Percentiles rank a stretch among this genome's conserved stretches.
These are phyloP conservation scores for Mycena belliarum DNA, from an alignment of 768 basidiomycete species.

Conservation along the genomic window DNA sequence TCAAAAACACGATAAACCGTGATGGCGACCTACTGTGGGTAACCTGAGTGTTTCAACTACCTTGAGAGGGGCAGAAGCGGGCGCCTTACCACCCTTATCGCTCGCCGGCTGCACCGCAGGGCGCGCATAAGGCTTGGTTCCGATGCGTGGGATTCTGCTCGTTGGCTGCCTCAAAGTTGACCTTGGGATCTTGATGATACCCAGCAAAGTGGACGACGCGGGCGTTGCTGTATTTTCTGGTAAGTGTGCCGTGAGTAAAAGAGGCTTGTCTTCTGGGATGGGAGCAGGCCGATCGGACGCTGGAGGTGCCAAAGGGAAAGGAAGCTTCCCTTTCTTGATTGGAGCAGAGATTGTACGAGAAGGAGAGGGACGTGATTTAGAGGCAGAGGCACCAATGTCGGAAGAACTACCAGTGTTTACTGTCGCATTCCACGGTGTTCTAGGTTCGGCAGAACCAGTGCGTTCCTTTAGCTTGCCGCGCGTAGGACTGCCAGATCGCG, in stretches of 20 bases:
- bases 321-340: conserved; percentile 20
- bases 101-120: conserved; percentile 24
- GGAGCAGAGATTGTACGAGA: conserved; percentile 13
- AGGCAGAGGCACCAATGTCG: conserved; percentile 1
- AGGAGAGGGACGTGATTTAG: conserved; percentile 11
- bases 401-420: conserved; percentile 6
- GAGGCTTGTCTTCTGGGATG: conserved; percentile 3
- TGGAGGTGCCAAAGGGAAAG: conserved; percentile 16
- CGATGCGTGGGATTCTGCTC: conserved; percentile 64
- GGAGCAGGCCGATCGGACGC: conserved; percentile 4
- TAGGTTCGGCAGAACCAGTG: conserved; percentile 40
- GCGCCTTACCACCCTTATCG: conserved; percentile 3
- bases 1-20: neutral
- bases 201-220: conserved; percentile 24
- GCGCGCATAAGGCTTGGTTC: conserved; percentile 58
- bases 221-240: neutral
- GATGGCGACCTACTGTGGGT: conserved; percentile 3
- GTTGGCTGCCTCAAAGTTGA: conserved; percentile 52
- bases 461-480: conserved; percentile 28
- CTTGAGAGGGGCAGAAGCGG: conserved; percentile 1
- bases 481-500: conserved; percentile 31
- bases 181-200: conserved; percentile 32
- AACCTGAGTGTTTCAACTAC: neutral
- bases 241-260: neutral
- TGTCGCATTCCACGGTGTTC: conserved; percentile 20